Evolutionary conservation across 164 flowering plant species (phyloP).

Genomic region (Taxillus chinensis): DNA sequence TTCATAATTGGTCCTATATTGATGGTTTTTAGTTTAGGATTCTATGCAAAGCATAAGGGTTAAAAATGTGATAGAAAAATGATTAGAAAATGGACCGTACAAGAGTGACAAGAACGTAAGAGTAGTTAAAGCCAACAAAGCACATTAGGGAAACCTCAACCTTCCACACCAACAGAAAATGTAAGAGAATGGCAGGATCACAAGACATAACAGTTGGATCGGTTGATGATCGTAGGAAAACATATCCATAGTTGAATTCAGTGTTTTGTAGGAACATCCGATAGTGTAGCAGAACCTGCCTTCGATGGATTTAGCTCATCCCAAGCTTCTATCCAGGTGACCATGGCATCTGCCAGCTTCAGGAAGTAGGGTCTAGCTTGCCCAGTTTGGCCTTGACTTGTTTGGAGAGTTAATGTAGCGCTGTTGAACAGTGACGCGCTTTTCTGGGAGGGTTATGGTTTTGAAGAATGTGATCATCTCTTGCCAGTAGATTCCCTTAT

Average conservation of each 20-base stretch:
- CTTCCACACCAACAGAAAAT: too few species aligned
- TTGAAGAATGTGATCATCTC: slow-evolving; percentile 23
- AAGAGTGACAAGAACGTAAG: too few species aligned
- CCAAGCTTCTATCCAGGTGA: slow-evolving; percentile 25
- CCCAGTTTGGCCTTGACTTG: slow-evolving; percentile 22
- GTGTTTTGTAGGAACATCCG: slow-evolving; percentile 16
- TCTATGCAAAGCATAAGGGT: too few species aligned
- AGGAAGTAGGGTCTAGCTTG: slow-evolving; percentile 17
- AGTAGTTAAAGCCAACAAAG: too few species aligned
- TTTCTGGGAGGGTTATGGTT: slow-evolving; percentile 15
- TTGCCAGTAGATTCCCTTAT: slow-evolving; percentile 26
- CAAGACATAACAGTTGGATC: too few species aligned
- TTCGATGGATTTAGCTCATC: slow-evolving; percentile 20
- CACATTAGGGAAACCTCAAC: too few species aligned
- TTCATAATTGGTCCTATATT: too few species aligned
- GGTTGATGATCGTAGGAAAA: too few species aligned
- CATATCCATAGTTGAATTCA: not conserved
- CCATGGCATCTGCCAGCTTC: slow-evolving; percentile 23
- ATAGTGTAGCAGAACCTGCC: slow-evolving; percentile 7
- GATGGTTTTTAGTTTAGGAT: too few species aligned
- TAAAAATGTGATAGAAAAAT: too few species aligned
- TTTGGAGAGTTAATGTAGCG: slow-evolving; percentile 23
- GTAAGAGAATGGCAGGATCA: too few species aligned
- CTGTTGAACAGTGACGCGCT: slow-evolving; percentile 17
- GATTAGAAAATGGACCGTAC: too few species aligned